phyloP scores from a whole-genome alignment of 495 filamentous ascomycete genomes.

The Talaromyces adpressus region DNA sequence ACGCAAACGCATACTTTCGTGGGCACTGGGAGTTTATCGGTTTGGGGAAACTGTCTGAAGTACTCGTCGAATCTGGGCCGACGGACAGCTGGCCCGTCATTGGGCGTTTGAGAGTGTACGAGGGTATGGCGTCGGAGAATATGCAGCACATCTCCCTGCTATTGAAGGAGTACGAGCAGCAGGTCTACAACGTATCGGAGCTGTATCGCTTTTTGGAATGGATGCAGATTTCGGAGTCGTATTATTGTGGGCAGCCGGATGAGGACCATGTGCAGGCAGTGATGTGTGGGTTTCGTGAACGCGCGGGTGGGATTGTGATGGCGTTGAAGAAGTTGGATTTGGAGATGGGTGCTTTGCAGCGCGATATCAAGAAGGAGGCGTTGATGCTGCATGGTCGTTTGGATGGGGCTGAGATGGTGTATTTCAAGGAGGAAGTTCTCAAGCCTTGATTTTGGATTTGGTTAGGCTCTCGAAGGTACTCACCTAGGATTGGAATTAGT shows the following conservation, averaged over 20 bases:
- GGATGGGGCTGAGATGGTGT: neutral
- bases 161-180: conserved; percentile 16
- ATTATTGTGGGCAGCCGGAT: neutral
- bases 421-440: neutral
- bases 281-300: neutral
- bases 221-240: conserved; percentile 4
- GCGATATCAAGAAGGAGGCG: neutral
- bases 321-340: neutral
- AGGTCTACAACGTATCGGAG: conserved; percentile 9
- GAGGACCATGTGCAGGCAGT: neutral
- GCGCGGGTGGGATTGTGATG: neutral
- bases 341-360: conserved; percentile 1
- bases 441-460: neutral
- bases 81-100: conserved; percentile 6
- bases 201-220: conserved; percentile 13
- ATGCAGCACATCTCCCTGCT: conserved; percentile 14
- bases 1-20: neutral
- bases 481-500: too few species aligned
- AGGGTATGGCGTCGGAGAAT: conserved; percentile 10
- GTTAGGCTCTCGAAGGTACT: too few species aligned
- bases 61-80: neutral
- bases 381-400: neutral
- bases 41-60: neutral
- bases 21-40: neutral
- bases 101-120: conserved; percentile 14